Base-by-base conservation (phyloP, 805 yeast genomes). In the Candida mattraensis region DNA sequence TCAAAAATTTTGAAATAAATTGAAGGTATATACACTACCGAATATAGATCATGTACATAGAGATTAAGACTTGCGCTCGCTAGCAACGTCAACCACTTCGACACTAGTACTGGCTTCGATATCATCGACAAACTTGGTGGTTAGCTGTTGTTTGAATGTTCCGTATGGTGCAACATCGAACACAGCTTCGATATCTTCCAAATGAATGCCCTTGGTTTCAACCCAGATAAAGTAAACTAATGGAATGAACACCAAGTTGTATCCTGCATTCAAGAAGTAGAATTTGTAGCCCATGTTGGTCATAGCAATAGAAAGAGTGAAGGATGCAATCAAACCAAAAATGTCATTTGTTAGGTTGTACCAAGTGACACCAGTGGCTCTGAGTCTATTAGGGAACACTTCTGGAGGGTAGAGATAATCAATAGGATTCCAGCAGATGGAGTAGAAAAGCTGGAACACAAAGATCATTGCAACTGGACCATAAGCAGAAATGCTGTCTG, bases 351-450 rank as follows among this genome's bases (percentile, higher is more conserved):
- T 30, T 15, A 45, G 18, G 16, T 20, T 22, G 27, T 32, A 41
- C 28, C 46, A 15, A 3, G 48, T 37, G 22, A 40, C 36, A 8
- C 59, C 59, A n/a, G 37, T 46, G 11, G 49, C 46, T 31, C 58
- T 40, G 6, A 35, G n/a, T 27, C 36, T 38, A 18, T 47, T 59
- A 30, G 69, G 60, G 32, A 58, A 42, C 22, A 58, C 58, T 52
- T 70, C 78, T 25, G 78, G 69, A 33, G 66, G 47, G 50, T 72
- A 73, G 28, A 69, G 48, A 49, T 54, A 64, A 33, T 75, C 73
- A 36, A 71, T 59, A 33, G 76, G 76, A 39, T 69, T 68, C 34
- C 58, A 49, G 24, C 71, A 72, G 28, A 63, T 53, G 46, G 68
- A 61, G 55, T 70, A 72, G 25, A 62, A 58, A 34, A 55, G 47